Base-by-base conservation (phyloP, 192 early-diverging fungal species). In the Geranomyces variabilis region DNA sequence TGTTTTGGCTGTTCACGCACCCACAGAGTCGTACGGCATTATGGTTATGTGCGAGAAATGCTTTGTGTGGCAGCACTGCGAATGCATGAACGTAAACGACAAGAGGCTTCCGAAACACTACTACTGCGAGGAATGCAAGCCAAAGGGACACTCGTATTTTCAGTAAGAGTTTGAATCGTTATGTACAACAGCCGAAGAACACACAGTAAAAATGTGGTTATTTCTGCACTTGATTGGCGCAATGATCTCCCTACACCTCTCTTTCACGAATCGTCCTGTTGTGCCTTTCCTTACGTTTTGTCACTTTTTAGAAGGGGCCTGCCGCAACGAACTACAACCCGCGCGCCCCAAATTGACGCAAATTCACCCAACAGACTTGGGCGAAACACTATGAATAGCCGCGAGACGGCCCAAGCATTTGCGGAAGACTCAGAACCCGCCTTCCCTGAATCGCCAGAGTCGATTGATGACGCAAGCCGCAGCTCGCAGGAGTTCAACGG, bases 1-100 rank as follows among this genome's bases (percentile, higher is more conserved):
- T 31, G 4, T 31, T 47, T 68, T 56, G n/a, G n/a, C n/a, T n/a
- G n/a, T n/a, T n/a, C n/a, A n/a, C n/a, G n/a, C n/a, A n/a, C n/a
- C n/a, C 33, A 71, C 19, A 80, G 78, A 71, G 21, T 77, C 78
- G 1, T 80, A 75, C 62, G 82, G 81, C 21, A 36, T 62, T 63
- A 94, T 94, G 95, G 92, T 97, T 36, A 92, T 96, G 77, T 97
- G 95, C 81, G 95, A 97, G 70, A 84, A 87, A 7, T 97, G 95
- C 80, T 84, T 90, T 61, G 92, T 94, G 5, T 97, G 95, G 95
- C 95, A 97, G 79, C 95, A 97, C 74, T 90, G 91, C 60, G 86
- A 91, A 19, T 97, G 95, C 80, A 90, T 97, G 75, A 90, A 90
- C 57, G 75, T 97, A 55, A 85, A 84, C 59, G 85, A 88, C 55